phyloP scores from a whole-genome alignment of 768 basidiomycete species.

The Podaxis sp. region DNA sequence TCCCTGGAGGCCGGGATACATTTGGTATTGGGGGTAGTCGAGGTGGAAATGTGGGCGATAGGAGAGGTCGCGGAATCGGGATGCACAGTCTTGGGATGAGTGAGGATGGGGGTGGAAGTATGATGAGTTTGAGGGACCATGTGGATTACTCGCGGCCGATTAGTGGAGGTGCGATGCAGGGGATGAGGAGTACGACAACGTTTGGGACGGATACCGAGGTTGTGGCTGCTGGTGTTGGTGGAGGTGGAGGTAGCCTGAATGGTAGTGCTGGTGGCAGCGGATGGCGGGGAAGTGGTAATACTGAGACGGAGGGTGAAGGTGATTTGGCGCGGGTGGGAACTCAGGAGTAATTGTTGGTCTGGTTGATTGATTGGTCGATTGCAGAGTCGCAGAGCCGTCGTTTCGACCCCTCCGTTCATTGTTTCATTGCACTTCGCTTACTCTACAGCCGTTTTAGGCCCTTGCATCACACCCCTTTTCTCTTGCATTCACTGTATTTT shows the following conservation, averaged over 20 bases:
- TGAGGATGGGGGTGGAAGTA: constrained; percentile 22
- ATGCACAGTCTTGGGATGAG: constrained; percentile 15
- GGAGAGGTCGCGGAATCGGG: not conserved
- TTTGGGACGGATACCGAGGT: constrained; percentile 17
- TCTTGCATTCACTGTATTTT: no score
- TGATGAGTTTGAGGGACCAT: constrained; percentile 32
- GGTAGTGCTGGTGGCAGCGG: not conserved
- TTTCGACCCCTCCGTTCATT: not conserved
- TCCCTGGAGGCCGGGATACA: not conserved
- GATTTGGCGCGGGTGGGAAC: not conserved
- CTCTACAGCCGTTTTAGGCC: not conserved
- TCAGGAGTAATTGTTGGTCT: not conserved
- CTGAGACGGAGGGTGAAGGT: not conserved
- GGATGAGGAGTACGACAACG: constrained; percentile 29
- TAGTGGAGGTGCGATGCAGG: constrained; percentile 21
- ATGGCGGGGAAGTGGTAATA: not conserved
- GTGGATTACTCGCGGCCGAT: constrained; percentile 37
- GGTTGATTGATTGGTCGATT: not conserved
- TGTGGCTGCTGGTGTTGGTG: not conserved
- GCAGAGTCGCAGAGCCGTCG: not conserved
- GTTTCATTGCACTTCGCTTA: not conserved
- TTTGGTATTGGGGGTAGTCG: not conserved
- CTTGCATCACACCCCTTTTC: not conserved
- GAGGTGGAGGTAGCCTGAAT: not conserved
- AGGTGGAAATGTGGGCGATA: not conserved